These are phyloP conservation scores for Lumnitzera littorea DNA, from an alignment of 345 rosid species.

Conservation along the genomic window DNA sequence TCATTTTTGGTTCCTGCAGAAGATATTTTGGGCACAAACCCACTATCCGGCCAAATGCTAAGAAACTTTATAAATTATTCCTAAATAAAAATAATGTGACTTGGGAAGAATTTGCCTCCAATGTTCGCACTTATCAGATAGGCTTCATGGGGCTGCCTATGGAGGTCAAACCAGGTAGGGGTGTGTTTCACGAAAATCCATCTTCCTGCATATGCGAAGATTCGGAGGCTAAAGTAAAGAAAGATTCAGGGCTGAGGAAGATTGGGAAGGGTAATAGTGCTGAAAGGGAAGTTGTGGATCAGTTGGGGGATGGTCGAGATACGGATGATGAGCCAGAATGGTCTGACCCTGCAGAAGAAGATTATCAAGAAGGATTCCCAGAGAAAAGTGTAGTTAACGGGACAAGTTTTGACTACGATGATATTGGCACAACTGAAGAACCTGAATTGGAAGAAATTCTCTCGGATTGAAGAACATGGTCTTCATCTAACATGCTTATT, in stretches of 20 bases:
- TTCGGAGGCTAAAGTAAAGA: slow-evolving; percentile 34
- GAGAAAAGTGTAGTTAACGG: slow-evolving; percentile 33
- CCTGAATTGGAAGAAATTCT: slow-evolving; percentile 78
- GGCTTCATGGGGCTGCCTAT: slow-evolving; percentile 98
- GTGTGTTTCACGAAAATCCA: slow-evolving; percentile 98
- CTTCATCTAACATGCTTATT: too few relatives aligned
- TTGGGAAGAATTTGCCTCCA: slow-evolving; percentile 87
- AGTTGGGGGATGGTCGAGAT: slow-evolving; percentile 28
- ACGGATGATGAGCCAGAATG: slow-evolving; percentile 50
- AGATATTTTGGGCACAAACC: slow-evolving; percentile 92
- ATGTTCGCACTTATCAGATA: slow-evolving; percentile 60
- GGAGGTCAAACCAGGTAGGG: slow-evolving; percentile 89
- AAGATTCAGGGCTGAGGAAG: slow-evolving; percentile 33
- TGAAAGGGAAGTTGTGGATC: slow-evolving; percentile 15
- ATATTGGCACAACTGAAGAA: slow-evolving; percentile 41
- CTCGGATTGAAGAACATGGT: slow-evolving; percentile 44
- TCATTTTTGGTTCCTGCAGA: slow-evolving; percentile 31
- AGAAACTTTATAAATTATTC: slow-evolving; percentile 72
- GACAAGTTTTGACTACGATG: slow-evolving; percentile 56
- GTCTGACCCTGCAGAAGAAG: slow-evolving; percentile 65
- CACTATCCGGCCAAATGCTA: slow-evolving; percentile 91
- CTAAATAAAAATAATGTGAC: slow-evolving; percentile 52
- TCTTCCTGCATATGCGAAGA: slow-evolving; percentile 80
- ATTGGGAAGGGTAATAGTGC: slow-evolving; percentile 33
- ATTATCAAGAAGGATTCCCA: slow-evolving; percentile 32